phyloP scores from a whole-genome alignment of 805 yeast genomes.

The Kluyveromyces aestuarii region DNA sequence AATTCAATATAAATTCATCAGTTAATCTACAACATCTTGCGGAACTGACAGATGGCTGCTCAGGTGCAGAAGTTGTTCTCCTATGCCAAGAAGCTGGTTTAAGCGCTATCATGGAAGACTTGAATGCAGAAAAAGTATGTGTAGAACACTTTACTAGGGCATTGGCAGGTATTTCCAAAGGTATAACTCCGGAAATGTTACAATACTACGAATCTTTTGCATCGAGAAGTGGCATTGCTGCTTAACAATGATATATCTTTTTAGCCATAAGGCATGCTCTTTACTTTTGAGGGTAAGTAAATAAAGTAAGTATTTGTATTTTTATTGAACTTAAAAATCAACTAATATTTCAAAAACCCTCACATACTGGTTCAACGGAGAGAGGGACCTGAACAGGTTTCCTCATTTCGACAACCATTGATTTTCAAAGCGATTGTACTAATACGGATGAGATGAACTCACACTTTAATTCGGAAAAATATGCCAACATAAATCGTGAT shows the following conservation, averaged over 20 bases:
- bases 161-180: constrained; percentile 54
- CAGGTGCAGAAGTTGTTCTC: constrained; percentile 93
- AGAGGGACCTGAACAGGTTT: neutral
- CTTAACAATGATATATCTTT: constrained; percentile 4
- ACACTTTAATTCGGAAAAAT: neutral
- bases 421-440: neutral
- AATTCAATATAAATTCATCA: constrained; percentile 46
- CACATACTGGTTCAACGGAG: neutral
- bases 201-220: constrained; percentile 53
- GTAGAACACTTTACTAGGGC: constrained; percentile 67
- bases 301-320: too few relatives aligned
- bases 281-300: neutral
- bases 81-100: constrained; percentile 94
- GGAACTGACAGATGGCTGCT: constrained; percentile 70
- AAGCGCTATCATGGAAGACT: constrained; percentile 80
- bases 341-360: neutral
- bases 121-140: constrained; percentile 43
- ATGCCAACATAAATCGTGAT: constrained; percentile 3
- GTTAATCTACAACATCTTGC: constrained; percentile 50
- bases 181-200: constrained; percentile 81
- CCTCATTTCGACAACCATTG: neutral
- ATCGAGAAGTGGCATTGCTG: constrained; percentile 31
- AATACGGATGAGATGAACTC: neutral
- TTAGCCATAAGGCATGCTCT: neutral
- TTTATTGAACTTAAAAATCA: neutral